phyloP scores from a whole-genome alignment of 345 rosid species.

The Hirschfeldia incana region DNA sequence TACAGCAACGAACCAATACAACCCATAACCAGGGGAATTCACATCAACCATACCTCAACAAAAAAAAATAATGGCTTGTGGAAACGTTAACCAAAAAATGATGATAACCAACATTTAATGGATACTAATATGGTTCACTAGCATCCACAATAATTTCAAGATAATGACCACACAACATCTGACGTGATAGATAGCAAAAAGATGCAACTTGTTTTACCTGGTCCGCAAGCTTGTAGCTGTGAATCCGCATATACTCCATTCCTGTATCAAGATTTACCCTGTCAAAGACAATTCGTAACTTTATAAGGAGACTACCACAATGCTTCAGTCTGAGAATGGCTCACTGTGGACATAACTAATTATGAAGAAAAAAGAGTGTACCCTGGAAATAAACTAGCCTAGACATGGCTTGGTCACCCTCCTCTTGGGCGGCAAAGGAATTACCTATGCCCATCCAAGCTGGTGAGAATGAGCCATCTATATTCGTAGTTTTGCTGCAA shows the following conservation, averaged over 20 bases:
- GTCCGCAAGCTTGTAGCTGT: slow-evolving; percentile 96
- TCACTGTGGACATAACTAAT: slow-evolving; percentile 14
- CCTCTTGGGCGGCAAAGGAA: slow-evolving; percentile 89
- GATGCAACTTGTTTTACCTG: slow-evolving; percentile 80
- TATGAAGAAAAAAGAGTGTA: slow-evolving; percentile 32
- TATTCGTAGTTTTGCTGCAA: slow-evolving; percentile 84
- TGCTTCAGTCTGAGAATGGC: slow-evolving; percentile 11
- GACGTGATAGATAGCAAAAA: too few species aligned
- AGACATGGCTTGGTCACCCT: slow-evolving; percentile 97
- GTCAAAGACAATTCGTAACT: slow-evolving; percentile 53
- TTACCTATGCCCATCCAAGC: slow-evolving; percentile 95
- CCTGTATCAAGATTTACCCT: slow-evolving; percentile 83
- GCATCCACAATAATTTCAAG: too few species aligned
- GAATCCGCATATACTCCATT: slow-evolving; percentile 98
- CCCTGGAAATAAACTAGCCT: slow-evolving; percentile 98
- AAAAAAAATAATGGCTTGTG: too few species aligned
- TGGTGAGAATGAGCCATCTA: slow-evolving; percentile 84
- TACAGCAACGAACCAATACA: too few species aligned
- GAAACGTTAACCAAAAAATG: too few species aligned
- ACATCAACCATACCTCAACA: too few species aligned
- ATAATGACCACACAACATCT: too few species aligned
- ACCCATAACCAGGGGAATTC: too few species aligned
- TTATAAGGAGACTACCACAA: slow-evolving; percentile 53
- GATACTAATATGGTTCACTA: too few species aligned
- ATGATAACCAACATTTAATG: too few species aligned